Percentiles rank a stretch among this genome's conserved stretches.
phyloP scores from a whole-genome alignment of 2,329 filamentous ascomycete species.

The Ciborinia camelliae region DNA sequence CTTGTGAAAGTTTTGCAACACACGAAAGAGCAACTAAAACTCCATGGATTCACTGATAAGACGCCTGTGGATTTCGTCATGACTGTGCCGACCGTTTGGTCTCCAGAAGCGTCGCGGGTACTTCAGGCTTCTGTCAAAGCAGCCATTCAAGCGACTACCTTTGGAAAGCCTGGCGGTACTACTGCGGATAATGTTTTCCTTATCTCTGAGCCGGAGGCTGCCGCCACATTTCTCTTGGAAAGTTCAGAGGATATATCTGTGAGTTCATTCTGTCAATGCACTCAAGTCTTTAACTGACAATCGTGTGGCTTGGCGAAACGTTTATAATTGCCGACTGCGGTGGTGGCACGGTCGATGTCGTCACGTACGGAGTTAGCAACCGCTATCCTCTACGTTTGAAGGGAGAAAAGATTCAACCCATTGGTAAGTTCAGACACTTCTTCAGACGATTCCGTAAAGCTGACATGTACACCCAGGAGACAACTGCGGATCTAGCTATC shows the following conservation, averaged over 20 bases:
- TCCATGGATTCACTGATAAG: conserved; percentile 15
- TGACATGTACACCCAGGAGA: conserved; percentile 11
- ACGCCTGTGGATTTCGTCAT: conserved; percentile 18
- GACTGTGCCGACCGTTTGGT: conserved; percentile 22
- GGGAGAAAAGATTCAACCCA: conserved; percentile 5
- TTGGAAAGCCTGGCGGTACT: conserved; percentile 19
- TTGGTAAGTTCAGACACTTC: neutral
- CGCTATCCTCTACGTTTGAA: conserved; percentile 30
- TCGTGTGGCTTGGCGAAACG: conserved; percentile 20
- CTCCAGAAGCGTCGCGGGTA: conserved; percentile 18
- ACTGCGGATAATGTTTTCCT: conserved; percentile 35
- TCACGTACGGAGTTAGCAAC: conserved; percentile 33
- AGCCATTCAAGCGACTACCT: conserved; percentile 17
- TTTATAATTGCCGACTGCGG: conserved; percentile 33
- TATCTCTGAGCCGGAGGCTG: conserved; percentile 36
- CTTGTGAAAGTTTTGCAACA: conserved; percentile 22
- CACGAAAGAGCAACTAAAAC: conserved; percentile 23
- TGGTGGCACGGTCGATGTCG: conserved; percentile 35
- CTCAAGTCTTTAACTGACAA: neutral
- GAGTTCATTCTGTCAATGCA: neutral
- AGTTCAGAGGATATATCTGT: conserved; percentile 23
- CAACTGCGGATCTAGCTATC: conserved; percentile 20
- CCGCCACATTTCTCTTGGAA: conserved; percentile 32
- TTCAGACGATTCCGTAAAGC: neutral
- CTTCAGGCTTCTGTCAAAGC: conserved; percentile 20